Conservation (phyloP, 2,329 filamentous ascomycete genomes). For the Meredithiella fracta region DNA sequence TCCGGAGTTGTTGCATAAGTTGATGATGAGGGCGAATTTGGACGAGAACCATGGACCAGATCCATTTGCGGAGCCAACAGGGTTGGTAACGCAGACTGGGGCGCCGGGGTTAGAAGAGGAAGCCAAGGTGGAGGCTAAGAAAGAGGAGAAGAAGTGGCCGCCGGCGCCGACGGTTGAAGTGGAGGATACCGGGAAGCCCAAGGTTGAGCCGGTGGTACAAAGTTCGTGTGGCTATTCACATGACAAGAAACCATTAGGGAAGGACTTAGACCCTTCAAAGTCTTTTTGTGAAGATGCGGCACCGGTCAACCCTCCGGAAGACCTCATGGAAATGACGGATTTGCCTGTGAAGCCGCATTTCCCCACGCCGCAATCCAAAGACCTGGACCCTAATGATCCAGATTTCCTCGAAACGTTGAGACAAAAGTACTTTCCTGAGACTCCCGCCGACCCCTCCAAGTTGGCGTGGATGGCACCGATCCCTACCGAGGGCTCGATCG, state of each 20-base stretch:
- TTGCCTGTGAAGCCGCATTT: conserved; percentile 40
- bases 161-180: conserved; percentile 22
- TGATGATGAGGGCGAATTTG: conserved; percentile 62
- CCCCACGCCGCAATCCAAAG: conserved; percentile 40
- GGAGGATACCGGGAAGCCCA: conserved; percentile 19
- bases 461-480: conserved; percentile 79
- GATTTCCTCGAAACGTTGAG: conserved; percentile 75
- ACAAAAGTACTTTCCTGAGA: conserved; percentile 80
- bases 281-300: conserved; percentile 27
- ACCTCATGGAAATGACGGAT: conserved; percentile 28
- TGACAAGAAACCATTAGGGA: conserved; percentile 10
- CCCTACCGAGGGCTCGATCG: conserved; percentile 44
- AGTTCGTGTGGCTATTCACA: not conserved
- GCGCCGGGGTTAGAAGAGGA: not conserved
- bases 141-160: conserved; percentile 11
- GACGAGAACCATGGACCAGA: conserved; percentile 38
- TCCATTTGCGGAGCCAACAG: conserved; percentile 24
- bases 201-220: conserved; percentile 1
- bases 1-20: conserved; percentile 55
- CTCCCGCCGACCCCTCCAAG: conserved; percentile 68
- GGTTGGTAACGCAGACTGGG: not conserved
- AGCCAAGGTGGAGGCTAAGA: conserved; percentile 10
- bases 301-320: conserved; percentile 25
- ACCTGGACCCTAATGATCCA: conserved; percentile 68
- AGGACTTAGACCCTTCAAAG: conserved; percentile 14